Conservation (phyloP, 345 rosid genomes). For the Hibiscus syriacus region DNA sequence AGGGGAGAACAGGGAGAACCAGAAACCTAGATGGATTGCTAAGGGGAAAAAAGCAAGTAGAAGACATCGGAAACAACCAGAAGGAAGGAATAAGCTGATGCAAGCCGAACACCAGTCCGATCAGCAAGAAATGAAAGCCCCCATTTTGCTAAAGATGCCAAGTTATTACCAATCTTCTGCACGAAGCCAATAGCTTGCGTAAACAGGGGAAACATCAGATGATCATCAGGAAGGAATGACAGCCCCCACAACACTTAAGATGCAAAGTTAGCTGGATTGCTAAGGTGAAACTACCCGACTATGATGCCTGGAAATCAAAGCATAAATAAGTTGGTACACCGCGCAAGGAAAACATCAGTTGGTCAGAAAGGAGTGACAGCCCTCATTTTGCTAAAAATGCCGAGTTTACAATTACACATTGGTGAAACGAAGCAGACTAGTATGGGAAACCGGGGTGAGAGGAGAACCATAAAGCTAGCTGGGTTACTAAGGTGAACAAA, state of each 20-base stretch:
- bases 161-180: neutral
- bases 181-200: neutral
- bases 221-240: neutral
- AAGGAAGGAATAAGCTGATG: neutral
- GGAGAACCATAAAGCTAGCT: neutral
- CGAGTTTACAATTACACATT: neutral
- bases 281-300: neutral
- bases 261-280: neutral
- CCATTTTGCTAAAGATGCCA: neutral
- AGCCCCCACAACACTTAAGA: neutral
- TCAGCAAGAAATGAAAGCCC: neutral
- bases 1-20: neutral
- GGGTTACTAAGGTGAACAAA: neutral
- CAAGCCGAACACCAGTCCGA: neutral
- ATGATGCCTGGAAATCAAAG: neutral
- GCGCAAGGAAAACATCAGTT: neutral
- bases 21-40: neutral
- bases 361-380: neutral
- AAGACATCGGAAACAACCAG: neutral
- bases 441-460: neutral
- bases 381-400: neutral
- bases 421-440: neutral
- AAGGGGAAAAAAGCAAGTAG: neutral
- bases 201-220: neutral
- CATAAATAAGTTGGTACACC: neutral